Evolutionary conservation across 805 yeast species (phyloP), one percentile per base, ranked within the genome.

Genomic region (Debaryomyces hansenii): DNA sequence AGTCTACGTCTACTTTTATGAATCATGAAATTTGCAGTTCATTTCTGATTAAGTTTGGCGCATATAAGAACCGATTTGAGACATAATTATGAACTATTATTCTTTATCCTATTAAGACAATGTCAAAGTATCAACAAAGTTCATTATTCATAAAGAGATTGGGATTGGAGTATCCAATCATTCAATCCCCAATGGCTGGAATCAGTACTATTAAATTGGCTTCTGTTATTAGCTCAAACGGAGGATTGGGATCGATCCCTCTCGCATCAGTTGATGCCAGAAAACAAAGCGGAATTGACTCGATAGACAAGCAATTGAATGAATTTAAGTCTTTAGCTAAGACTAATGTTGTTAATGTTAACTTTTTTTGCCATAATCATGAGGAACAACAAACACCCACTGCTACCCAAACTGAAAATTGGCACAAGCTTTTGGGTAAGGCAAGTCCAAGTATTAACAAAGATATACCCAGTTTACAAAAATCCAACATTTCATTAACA

Each of bases 111-210:
- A 16, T 16, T 4, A 16, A 16, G 18, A 16, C 18, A 24, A 31
- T 31, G 37, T 34, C 40, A 16, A 35, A 31, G 37, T 21, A 20
- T n/a, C 33, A 28, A 27, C 31, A 41, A 10, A 32, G 45, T 33
- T 12, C 15, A 28, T 10, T 37, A 6, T 44, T 48, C 41, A 14
- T 44, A 16, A 31, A 55, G 20, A 40, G 44, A 16, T 52, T 73
- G 18, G 71, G 67, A 4, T 47, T 72, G n/a, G 63, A 54, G 37
- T 57, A 57, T 44, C 83, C 81, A 3, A 62, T 81, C 3, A 61
- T 81, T 31, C 84, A 79, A 54, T 72, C 85, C 0, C 85, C 85
- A 16, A 80, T 81, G 85, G 84, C 85, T 1, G 84, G 84, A 0
- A 70, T 78, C 2, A 65, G 77, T 11, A 77, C 79, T 0, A 62